These are phyloP conservation scores for Colletotrichum sojae DNA, from an alignment of 2,329 filamentous ascomycete species.

Conservation along the genomic window DNA sequence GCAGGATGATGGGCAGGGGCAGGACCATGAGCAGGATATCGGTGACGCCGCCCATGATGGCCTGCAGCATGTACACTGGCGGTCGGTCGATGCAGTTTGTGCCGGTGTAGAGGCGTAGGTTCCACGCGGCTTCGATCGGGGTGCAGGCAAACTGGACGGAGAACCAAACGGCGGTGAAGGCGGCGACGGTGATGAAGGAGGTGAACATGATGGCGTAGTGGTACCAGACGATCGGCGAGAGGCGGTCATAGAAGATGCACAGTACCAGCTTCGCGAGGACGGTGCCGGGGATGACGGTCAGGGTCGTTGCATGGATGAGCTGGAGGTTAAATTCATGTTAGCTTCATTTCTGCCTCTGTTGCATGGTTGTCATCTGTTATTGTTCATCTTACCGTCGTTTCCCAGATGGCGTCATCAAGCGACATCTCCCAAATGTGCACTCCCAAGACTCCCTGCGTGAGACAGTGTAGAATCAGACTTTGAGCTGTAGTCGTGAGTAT, in stretches of 20 bases:
- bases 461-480: not conserved
- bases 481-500: not conserved
- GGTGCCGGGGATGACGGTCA: slow-evolving; percentile 51
- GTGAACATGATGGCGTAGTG: slow-evolving; percentile 48
- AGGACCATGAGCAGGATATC: slow-evolving; percentile 62
- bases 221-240: slow-evolving; percentile 53
- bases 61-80: slow-evolving; percentile 62
- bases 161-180: slow-evolving; percentile 50
- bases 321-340: not conserved
- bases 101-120: slow-evolving; percentile 44
- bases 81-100: slow-evolving; percentile 59
- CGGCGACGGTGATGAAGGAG: slow-evolving; percentile 45
- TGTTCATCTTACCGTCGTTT: not conserved
- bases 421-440: slow-evolving; percentile 41
- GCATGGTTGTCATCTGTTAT: slow-evolving; percentile 19
- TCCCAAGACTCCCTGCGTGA: slow-evolving; percentile 2
- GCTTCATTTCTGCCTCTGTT: not conserved
- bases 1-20: slow-evolving; percentile 60
- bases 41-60: slow-evolving; percentile 62
- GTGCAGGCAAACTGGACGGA: slow-evolving; percentile 51
- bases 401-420: slow-evolving; percentile 11
- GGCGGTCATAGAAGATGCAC: slow-evolving; percentile 53
- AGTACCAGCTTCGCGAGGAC: slow-evolving; percentile 55
- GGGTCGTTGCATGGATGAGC: slow-evolving; percentile 43
- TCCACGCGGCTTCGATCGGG: slow-evolving; percentile 51